Evolutionary conservation across 2,329 filamentous ascomycete genomes (phyloP), one percentile per base, ranked within the genome.

Genomic region (Diaporthe eres): DNA sequence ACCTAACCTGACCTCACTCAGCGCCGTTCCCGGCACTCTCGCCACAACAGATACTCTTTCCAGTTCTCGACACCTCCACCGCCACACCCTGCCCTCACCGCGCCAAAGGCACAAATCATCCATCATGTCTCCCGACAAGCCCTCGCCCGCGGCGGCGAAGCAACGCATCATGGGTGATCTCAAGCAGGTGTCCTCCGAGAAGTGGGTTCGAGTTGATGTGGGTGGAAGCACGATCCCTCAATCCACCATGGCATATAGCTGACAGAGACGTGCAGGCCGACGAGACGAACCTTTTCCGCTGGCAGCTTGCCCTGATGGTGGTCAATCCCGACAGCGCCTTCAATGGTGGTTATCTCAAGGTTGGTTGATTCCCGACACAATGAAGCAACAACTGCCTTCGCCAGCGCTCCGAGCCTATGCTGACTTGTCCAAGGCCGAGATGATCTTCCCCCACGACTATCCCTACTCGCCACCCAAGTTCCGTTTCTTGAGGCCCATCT

Each of bases 121-220:
- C 71, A 82, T 72, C 78, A 88, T 88, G 86, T 86, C 86, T 37
- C 84, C 76, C 22, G 72, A 77, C 22, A 77, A 78, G 60, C 81
- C 71, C 25, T 73, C 71, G 49, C 22, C 71, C 44, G 71, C 71
- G 4, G 80, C 71, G 86, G 87, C 79, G 92, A 93, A 96, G 85
- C 92, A 95, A 81, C 93, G 97, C 71, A 89, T 98, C 74, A 95
- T 98, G 94, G 94, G 94, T 80, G 96, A 98, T 88, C 92, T 95
- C 86, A 93, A 94, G 84, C 89, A 91, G 60, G 90, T 98, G 55
- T 89, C 91, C 73, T 95, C 97, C 84, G 96, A 98, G 88, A 95
- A 95, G 83, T 99, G 96, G 96, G 94, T 98, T 25, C 92, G 96
- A 80, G 95, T 98, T 79, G 94, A 97, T 83, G 94, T 95, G 85